Base-by-base conservation (phyloP, 1,284 basidiomycete species). In the Tylopilus sp. region DNA sequence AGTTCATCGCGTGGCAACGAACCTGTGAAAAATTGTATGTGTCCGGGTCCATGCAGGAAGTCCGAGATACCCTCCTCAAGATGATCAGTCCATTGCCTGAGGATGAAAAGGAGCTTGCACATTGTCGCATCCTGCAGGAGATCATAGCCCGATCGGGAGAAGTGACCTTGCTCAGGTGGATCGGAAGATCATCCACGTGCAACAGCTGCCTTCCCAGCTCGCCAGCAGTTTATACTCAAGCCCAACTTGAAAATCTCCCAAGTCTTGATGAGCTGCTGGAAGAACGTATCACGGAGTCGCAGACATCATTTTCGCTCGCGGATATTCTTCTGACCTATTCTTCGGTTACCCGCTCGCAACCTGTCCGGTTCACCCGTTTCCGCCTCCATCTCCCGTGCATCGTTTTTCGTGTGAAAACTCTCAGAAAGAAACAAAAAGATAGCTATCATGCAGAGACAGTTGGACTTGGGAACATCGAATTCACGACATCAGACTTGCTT, bases 161-260 rank as follows among this genome's bases (percentile, higher is more conserved):
- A 6, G 51, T 44, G 7, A 62, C 61, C 61, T 71, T 6, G 70
- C 70, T n/a, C n/a, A n/a, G n/a, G 56, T 74, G 72, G 70, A 3
- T 47, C 7, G 70, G 72, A 41, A 41, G 57, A 6, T 24, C 72
- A 24, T 74, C 70, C 2, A 44, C 38, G 18, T 71, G 70, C 19
- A 59, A 71, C 32, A 74, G 65, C 54, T 65, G n/a, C 19, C 24
- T 69, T 1, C 69, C 69, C 2, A 29, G 36, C 18, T 49, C 47
- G 47, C 19, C 10, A n/a, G n/a, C n/a, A n/a, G n/a, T n/a, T n/a
- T n/a, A n/a, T n/a, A n/a, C n/a, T n/a, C n/a, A n/a, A n/a, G n/a
- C n/a, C n/a, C n/a, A n/a, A n/a, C n/a, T n/a, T n/a, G n/a, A n/a
- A n/a, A n/a, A n/a, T n/a, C n/a, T n/a, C n/a, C n/a, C n/a, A n/a